Evolutionary conservation across 2,329 filamentous ascomycete genomes (phyloP).

Genomic region (Diplodia mutila): DNA sequence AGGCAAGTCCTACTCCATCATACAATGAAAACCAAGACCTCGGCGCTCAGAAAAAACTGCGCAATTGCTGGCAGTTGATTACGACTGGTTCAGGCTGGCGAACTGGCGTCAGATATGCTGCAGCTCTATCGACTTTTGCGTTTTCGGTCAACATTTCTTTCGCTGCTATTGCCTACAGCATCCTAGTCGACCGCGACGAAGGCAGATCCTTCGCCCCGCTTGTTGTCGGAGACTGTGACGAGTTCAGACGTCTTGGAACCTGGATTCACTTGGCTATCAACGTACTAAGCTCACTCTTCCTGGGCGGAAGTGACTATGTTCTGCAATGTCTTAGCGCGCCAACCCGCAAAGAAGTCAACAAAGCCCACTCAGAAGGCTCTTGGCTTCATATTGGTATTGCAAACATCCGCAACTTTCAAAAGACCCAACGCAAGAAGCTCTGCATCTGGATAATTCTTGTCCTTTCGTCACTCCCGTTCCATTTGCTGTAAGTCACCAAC

Average conservation of each 20-base stretch:
- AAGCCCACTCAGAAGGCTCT: slow-evolving; percentile 47
- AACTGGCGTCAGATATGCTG: background rate
- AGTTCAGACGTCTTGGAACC: slow-evolving; percentile 24
- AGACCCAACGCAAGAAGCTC: slow-evolving; percentile 30
- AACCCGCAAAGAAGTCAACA: slow-evolving; percentile 54
- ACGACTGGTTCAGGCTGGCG: background rate
- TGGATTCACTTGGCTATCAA: slow-evolving; percentile 55
- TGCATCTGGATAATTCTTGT: slow-evolving; percentile 34
- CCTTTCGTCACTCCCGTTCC: slow-evolving; percentile 41
- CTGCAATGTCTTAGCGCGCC: slow-evolving; percentile 59
- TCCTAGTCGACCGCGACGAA: background rate
- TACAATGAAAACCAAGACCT: no score
- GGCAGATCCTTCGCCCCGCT: background rate
- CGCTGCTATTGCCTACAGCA: background rate
- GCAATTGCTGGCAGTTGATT: no score
- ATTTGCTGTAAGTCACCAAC: slow-evolving; percentile 42
- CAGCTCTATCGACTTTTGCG: background rate
- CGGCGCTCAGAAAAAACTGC: no score
- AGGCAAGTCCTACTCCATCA: no score
- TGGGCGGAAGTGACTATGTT: slow-evolving; percentile 55
- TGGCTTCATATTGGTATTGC: slow-evolving; percentile 54
- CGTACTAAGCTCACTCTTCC: slow-evolving; percentile 49
- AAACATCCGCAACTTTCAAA: slow-evolving; percentile 45
- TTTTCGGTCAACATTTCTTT: background rate
- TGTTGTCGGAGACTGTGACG: slow-evolving; percentile 30